Conservation (phyloP, 1,284 basidiomycete genomes). For the Papiliotrema nemorosa region DNA sequence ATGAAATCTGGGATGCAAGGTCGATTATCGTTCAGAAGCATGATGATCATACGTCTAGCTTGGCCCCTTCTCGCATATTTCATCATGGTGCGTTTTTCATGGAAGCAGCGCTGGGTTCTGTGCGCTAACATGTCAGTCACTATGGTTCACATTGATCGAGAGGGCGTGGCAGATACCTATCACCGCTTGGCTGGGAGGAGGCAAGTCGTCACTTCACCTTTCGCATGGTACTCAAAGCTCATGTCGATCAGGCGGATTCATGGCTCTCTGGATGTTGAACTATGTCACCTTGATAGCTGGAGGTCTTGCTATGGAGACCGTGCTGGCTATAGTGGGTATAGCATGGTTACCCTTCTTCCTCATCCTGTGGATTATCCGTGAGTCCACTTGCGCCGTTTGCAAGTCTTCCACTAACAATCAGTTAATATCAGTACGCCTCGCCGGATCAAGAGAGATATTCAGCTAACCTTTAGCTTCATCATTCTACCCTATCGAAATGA, state of each 20-base stretch:
- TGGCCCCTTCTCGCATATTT: conserved; percentile 36
- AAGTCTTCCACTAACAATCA: conserved; percentile 5
- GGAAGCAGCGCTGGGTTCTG: too few species aligned
- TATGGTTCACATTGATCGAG: conserved; percentile 35
- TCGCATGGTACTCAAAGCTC: background rate
- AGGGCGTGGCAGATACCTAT: conserved; percentile 38
- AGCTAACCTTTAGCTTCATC: conserved; percentile 24
- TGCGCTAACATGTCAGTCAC: conserved; percentile 15
- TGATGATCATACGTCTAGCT: conserved; percentile 25
- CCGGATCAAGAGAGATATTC: background rate
- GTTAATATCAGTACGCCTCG: conserved; percentile 33
- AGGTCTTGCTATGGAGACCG: conserved; percentile 41
- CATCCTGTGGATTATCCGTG: conserved; percentile 36
- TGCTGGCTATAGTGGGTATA: conserved; percentile 30
- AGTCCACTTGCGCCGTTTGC: conserved; percentile 5
- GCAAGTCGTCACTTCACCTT: conserved; percentile 10
- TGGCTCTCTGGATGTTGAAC: conserved; percentile 42
- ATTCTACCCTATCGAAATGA: conserved; percentile 36
- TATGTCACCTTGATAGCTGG: conserved; percentile 34
- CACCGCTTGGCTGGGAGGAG: conserved; percentile 28
- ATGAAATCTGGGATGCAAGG: conserved; percentile 27
- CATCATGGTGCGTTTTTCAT: conserved; percentile 22
- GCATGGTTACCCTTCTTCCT: conserved; percentile 38
- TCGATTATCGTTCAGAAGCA: conserved; percentile 23
- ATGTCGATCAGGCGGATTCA: conserved; percentile 29